phyloP scores from a whole-genome alignment of 352 stramenopile genomes.

The Saprolegnia parasitica region DNA sequence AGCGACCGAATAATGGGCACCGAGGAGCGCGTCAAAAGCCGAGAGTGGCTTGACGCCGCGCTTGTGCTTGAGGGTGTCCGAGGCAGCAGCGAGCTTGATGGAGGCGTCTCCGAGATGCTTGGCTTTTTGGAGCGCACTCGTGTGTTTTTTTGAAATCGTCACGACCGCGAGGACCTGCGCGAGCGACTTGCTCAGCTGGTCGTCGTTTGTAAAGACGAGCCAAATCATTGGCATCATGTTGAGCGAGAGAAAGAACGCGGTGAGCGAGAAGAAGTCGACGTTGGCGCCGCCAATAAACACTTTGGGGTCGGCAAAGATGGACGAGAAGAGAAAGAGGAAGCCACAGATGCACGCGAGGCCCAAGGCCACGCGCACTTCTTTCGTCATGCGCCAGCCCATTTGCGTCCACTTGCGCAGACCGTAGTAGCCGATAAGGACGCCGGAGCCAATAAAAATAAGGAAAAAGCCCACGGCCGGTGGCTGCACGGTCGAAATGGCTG shows the following conservation, averaged over 20 bases:
- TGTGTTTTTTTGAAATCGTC: constrained; percentile 61
- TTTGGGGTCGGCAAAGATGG: constrained; percentile 71
- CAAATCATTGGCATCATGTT: constrained; percentile 90
- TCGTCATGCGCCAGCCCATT: constrained; percentile 81
- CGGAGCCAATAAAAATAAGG: constrained; percentile 66
- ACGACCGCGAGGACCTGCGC: constrained; percentile 73
- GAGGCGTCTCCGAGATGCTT: constrained; percentile 75
- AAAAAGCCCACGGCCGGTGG: constrained; percentile 74
- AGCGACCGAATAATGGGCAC: constrained; percentile 73
- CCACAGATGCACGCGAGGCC: constrained; percentile 46
- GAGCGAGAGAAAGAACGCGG: constrained; percentile 70
- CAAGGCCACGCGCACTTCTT: constrained; percentile 49
- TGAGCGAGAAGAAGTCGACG: constrained; percentile 77
- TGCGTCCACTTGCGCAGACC: constrained; percentile 51
- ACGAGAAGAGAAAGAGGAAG: constrained; percentile 76
- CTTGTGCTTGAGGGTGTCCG: constrained; percentile 27
- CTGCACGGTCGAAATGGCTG: constrained; percentile 58
- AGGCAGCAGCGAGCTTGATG: constrained; percentile 62
- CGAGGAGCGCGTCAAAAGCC: constrained; percentile 68
- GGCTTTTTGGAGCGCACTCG: constrained; percentile 59
- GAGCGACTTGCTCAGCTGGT: constrained; percentile 78
- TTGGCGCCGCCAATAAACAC: constrained; percentile 61
- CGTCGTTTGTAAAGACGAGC: constrained; percentile 87
- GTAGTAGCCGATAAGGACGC: constrained; percentile 42
- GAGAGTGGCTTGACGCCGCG: constrained; percentile 50